Evolutionary conservation across 2,329 filamentous ascomycete genomes (phyloP).

Genomic region (Colletotrichum sp.): DNA sequence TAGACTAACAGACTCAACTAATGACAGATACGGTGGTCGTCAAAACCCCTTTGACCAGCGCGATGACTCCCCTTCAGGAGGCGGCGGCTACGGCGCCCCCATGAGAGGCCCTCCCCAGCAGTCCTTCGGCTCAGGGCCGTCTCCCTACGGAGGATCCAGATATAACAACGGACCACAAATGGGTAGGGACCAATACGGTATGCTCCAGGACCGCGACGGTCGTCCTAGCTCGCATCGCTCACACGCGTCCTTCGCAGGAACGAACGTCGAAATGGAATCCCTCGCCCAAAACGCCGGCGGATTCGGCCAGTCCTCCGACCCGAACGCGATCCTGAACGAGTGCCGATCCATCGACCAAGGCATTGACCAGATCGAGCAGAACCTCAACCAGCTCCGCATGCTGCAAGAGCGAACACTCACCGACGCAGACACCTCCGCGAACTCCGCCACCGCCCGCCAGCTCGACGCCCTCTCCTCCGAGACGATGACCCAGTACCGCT

Average conservation of each 20-base stretch:
- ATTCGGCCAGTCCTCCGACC: slow-evolving; percentile 56
- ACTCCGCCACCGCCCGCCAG: slow-evolving; percentile 69
- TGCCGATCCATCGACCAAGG: slow-evolving; percentile 79
- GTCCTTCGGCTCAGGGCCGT: slow-evolving; percentile 17
- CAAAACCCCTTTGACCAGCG: slow-evolving; percentile 66
- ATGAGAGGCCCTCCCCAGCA: slow-evolving; percentile 16
- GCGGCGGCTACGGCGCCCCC: slow-evolving; percentile 32
- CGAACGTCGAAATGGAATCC: slow-evolving; percentile 75
- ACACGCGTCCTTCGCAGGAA: slow-evolving; percentile 31
- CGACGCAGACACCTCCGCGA: slow-evolving; percentile 74
- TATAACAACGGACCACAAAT: slow-evolving; percentile 26
- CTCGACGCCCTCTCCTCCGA: slow-evolving; percentile 77
- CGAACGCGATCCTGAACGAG: slow-evolving; percentile 83
- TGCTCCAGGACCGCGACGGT: slow-evolving; percentile 10
- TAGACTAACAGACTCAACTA: slow-evolving; percentile 33
- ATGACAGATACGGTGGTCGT: slow-evolving; percentile 56
- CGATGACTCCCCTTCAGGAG: slow-evolving; percentile 36
- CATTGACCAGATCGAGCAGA: slow-evolving; percentile 75
- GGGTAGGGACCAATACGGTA: slow-evolving; percentile 20
- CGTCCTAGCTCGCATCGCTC: not conserved
- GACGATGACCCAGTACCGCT: slow-evolving; percentile 84
- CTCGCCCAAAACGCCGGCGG: slow-evolving; percentile 58
- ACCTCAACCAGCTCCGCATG: slow-evolving; percentile 73
- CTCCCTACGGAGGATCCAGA: slow-evolving; percentile 25
- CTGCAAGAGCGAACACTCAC: slow-evolving; percentile 75